phyloP scores from a whole-genome alignment of 192 early-diverging fungal genomes.

The Coemansia interrupta region DNA sequence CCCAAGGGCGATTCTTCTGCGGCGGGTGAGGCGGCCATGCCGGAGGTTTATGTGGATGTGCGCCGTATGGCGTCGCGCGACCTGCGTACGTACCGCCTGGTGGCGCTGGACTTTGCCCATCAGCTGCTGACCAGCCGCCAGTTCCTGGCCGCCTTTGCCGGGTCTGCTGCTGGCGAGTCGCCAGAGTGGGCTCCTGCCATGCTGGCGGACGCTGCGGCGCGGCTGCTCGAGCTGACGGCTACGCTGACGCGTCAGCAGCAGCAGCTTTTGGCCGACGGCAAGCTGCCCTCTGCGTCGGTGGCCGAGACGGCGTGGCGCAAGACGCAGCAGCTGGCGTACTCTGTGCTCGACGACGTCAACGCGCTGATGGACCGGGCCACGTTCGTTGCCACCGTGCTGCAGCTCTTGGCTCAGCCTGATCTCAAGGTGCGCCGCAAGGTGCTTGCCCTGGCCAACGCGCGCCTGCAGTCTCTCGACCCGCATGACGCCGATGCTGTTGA shows the following conservation, averaged over 20 bases:
- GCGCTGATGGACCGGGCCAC: slow-evolving; percentile 67
- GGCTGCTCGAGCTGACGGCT: slow-evolving; percentile 27
- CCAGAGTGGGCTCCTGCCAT: neutral
- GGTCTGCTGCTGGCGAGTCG: no score
- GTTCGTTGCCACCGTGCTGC: slow-evolving; percentile 69
- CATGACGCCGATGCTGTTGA: slow-evolving; percentile 16
- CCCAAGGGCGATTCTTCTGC: slow-evolving; percentile 1
- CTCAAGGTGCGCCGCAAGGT: slow-evolving; percentile 69
- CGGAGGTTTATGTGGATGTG: slow-evolving; percentile 20
- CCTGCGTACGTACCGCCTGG: slow-evolving; percentile 45
- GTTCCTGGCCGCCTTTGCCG: slow-evolving; percentile 13
- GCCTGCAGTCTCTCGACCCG: slow-evolving; percentile 53
- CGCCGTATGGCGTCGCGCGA: slow-evolving; percentile 20
- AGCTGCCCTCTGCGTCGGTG: slow-evolving; percentile 9
- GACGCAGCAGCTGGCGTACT: slow-evolving; percentile 58
- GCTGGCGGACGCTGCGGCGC: slow-evolving; percentile 11
- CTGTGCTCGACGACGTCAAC: slow-evolving; percentile 71
- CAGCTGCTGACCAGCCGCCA: slow-evolving; percentile 46
- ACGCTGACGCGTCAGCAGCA: slow-evolving; percentile 19
- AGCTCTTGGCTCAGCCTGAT: slow-evolving; percentile 61
- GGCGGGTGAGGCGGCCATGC: no score
- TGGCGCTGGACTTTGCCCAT: slow-evolving; percentile 45
- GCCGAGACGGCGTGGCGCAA: slow-evolving; percentile 43
- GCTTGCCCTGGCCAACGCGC: slow-evolving; percentile 69
- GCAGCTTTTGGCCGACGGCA: slow-evolving; percentile 11